phyloP scores from a whole-genome alignment of 2,329 filamentous ascomycete genomes.

The Fusarium sp. region DNA sequence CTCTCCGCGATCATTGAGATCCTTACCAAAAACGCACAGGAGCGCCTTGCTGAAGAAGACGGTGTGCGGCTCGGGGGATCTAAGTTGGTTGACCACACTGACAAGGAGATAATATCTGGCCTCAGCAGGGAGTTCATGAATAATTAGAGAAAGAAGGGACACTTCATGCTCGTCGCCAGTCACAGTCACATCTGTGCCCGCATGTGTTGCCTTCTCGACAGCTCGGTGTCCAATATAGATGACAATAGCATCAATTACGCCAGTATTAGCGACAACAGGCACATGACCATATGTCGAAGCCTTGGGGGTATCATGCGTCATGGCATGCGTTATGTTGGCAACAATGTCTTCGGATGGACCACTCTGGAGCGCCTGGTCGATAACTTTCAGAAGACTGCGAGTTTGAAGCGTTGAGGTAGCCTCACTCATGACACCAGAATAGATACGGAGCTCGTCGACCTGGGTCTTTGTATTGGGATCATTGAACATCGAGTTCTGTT shows the following conservation, averaged over 20 bases:
- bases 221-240: slow-evolving; percentile 83
- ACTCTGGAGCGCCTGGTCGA: slow-evolving; percentile 70
- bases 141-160: slow-evolving; percentile 79
- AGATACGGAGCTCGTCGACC: slow-evolving; percentile 78
- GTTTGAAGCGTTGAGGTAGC: slow-evolving; percentile 67
- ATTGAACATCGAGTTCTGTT: slow-evolving; percentile 76
- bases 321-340: slow-evolving; percentile 80
- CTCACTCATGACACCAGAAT: slow-evolving; percentile 75
- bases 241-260: slow-evolving; percentile 84
- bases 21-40: slow-evolving; percentile 85
- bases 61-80: slow-evolving; percentile 89
- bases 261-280: slow-evolving; percentile 75
- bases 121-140: slow-evolving; percentile 80
- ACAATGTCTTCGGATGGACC: slow-evolving; percentile 79
- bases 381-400: slow-evolving; percentile 69
- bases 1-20: slow-evolving; percentile 76
- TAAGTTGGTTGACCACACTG: slow-evolving; percentile 90
- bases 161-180: slow-evolving; percentile 66
- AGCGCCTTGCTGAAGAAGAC: slow-evolving; percentile 92
- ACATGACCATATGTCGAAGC: slow-evolving; percentile 76
- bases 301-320: slow-evolving; percentile 70
- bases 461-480: slow-evolving; percentile 79
- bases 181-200: slow-evolving; percentile 68
- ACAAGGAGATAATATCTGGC: slow-evolving; percentile 86
- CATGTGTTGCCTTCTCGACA: slow-evolving; percentile 69